Percentiles rank a stretch among this genome's conserved stretches.
phyloP scores from a whole-genome alignment of 805 yeast species.

The Candida succiphila region DNA sequence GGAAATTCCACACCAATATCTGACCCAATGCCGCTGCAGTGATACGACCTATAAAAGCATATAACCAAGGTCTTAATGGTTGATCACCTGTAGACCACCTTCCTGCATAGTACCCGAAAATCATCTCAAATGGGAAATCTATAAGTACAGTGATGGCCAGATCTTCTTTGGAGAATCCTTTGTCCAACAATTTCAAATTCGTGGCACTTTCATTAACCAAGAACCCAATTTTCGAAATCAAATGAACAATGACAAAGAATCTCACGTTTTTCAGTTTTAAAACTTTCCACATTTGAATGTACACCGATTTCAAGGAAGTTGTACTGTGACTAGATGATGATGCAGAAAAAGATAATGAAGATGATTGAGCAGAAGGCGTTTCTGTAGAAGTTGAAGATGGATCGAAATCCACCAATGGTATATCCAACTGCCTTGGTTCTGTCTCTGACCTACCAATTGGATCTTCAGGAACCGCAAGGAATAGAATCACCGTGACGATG shows the following conservation, averaged over 20 bases:
- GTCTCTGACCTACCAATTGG: constrained; percentile 34
- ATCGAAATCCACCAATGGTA: constrained; percentile 12
- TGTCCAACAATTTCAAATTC: constrained; percentile 79
- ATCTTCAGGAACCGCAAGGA: constrained; percentile 59
- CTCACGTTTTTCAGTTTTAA: constrained; percentile 62
- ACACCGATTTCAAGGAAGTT: constrained; percentile 37
- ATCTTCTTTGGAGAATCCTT: constrained; percentile 90
- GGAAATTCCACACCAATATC: constrained; percentile 62
- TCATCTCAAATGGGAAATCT: constrained; percentile 91
- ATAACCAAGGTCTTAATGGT: constrained; percentile 82
- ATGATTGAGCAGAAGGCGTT: background rate
- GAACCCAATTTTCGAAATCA: constrained; percentile 82
- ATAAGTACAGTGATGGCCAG: constrained; percentile 85
- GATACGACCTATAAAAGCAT: constrained; percentile 77
- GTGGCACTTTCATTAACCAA: constrained; percentile 96
- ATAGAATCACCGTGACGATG: constrained; percentile 51
- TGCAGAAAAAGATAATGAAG: background rate
- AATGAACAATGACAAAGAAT: constrained; percentile 61
- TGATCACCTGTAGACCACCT: constrained; percentile 79
- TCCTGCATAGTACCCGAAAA: constrained; percentile 94
- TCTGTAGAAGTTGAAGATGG: background rate
- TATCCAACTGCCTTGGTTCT: too few species aligned
- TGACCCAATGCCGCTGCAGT: constrained; percentile 71
- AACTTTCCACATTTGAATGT: constrained; percentile 58
- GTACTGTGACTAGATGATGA: background rate